Base-by-base conservation (phyloP, 2,329 filamentous ascomycete genomes). In the Penicillium rolfsii region DNA sequence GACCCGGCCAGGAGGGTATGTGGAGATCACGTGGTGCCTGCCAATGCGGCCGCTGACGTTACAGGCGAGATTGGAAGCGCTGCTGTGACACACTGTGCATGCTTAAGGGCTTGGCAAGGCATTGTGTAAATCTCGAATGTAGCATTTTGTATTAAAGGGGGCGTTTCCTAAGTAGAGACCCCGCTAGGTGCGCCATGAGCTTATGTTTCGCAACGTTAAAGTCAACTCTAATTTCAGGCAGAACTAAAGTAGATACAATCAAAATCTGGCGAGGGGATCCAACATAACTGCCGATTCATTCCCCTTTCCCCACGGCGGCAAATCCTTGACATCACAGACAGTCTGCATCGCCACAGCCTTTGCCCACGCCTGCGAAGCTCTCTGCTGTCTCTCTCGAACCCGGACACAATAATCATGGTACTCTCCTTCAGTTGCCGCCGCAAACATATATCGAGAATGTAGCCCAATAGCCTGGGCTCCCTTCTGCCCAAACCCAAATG, bases 321-420 rank as follows among this genome's bases (percentile, higher is more conserved):
- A 24, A 48, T 48, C 43, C 12, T 48, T 48, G n/a, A 48, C 43
- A 48, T 48, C 22, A 26, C 43, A 48, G 22, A 48, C 19, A 12
- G 43, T 48, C 43, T 48, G 43, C 22, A 28, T 48, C 19, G 43
- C 43, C 6, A 48, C 43, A 48, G 43, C n/a, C 43, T 48, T 48
- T 48, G 43, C 43, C 43, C 43, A 48, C 19, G 43, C 43, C 19
- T 48, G 43, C 43, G 43, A 48, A 24, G 43, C 43, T 48, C 43
- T 48, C 43, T 48, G 6, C 12, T 48, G 43, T 48, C 43, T 48
- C 43, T 48, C 43, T 48, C 22, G 6, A 22, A 48, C 43, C 43
- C 43, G 43, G 12, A 48, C 19, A 48, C 43, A 48, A 48, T 48
- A 48, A 48, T 49, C 24, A 4, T 49, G 46, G 46, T 49, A 49